Conservation (phyloP, 1,139 yeast species). For the Spencermartinsiella ligniputridi region DNA sequence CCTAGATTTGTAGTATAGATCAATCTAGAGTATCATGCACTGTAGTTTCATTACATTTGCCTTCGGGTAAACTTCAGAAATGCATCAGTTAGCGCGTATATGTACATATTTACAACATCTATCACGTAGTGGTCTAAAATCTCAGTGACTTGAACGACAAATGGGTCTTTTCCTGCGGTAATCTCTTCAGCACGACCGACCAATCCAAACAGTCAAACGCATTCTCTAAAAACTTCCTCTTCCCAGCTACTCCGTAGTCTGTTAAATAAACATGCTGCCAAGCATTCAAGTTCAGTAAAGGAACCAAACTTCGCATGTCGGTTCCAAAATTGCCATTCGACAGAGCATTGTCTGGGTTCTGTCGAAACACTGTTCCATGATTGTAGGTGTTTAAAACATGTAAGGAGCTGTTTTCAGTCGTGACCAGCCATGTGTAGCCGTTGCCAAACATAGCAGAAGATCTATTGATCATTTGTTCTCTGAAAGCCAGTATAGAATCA, state of each 20-base stretch:
- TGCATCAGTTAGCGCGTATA: neutral
- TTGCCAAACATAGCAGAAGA: slow-evolving; percentile 64
- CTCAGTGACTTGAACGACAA: neutral
- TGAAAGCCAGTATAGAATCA: slow-evolving; percentile 47
- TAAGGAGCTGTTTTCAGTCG: slow-evolving; percentile 45
- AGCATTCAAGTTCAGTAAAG: slow-evolving; percentile 69
- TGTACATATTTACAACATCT: neutral
- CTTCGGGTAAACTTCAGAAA: neutral
- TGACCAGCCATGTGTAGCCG: slow-evolving; percentile 89
- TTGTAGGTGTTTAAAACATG: slow-evolving; percentile 65
- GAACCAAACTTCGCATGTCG: slow-evolving; percentile 49
- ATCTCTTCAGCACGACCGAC: slow-evolving; percentile 53
- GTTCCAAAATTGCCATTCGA: slow-evolving; percentile 5
- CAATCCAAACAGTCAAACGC: slow-evolving; percentile 82
- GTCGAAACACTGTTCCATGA: slow-evolving; percentile 82
- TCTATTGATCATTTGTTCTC: slow-evolving; percentile 49
- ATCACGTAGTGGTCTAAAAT: neutral
- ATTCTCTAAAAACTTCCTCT: slow-evolving; percentile 66
- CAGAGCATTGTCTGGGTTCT: slow-evolving; percentile 13
- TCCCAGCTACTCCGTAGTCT: slow-evolving; percentile 85
- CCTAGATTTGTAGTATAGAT: too few relatives aligned
- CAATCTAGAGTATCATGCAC: too few relatives aligned
- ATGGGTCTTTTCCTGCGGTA: slow-evolving; percentile 10
- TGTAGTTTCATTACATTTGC: neutral
- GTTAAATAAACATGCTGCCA: slow-evolving; percentile 85